Evolutionary conservation across 257 asterid species (phyloP).

Genomic region (Gynochthodes officinalis): DNA sequence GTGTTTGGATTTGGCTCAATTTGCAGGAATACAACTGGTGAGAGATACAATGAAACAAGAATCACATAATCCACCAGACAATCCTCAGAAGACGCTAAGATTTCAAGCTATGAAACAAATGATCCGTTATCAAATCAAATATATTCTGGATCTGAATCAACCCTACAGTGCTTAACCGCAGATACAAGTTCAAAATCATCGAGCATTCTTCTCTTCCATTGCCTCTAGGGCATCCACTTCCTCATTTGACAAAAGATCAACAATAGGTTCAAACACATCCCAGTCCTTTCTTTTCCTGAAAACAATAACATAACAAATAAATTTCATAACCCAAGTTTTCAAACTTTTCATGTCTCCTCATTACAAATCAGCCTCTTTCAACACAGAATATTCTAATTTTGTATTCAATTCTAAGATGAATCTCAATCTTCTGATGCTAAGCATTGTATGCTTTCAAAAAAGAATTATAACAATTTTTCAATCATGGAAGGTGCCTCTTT

Average conservation of each 20-base stretch:
- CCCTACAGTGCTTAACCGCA: background rate
- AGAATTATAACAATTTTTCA: background rate
- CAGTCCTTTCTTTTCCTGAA: conserved; percentile 84
- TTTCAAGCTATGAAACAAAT: too few species aligned
- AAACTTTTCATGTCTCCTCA: background rate
- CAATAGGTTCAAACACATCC: conserved; percentile 77
- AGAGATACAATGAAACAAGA: too few species aligned
- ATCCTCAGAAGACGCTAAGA: too few species aligned
- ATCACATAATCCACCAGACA: too few species aligned
- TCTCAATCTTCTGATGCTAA: background rate
- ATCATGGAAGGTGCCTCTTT: background rate
- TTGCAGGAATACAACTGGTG: too few species aligned
- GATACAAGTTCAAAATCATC: conserved; percentile 20
- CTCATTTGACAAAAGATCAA: conserved; percentile 72
- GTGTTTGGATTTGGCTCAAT: too few species aligned
- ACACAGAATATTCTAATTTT: background rate
- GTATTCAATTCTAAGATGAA: background rate
- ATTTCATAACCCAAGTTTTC: background rate
- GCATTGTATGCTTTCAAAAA: background rate
- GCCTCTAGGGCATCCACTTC: conserved; percentile 91
- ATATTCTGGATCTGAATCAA: background rate
- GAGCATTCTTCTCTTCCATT: conserved; percentile 59
- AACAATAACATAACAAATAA: background rate
- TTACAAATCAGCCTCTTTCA: background rate
- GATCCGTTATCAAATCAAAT: too few species aligned